Conservation (phyloP, 805 yeast genomes). For the Saturnispora saitoi region DNA sequence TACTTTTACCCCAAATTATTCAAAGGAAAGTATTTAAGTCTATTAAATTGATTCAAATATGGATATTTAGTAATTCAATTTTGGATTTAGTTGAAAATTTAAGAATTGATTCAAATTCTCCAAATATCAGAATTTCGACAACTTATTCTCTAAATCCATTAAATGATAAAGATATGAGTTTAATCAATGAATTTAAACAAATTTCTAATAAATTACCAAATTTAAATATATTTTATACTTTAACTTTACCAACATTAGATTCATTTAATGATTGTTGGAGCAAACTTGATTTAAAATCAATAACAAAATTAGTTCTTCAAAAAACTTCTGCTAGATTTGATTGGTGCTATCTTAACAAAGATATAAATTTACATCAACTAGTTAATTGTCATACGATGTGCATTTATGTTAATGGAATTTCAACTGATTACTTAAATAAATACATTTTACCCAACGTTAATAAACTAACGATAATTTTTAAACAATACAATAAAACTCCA, state of each 20-base stretch:
- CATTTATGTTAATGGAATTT: conserved; percentile 7
- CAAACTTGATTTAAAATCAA: neutral
- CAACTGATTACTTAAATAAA: conserved; percentile 7
- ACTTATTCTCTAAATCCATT: conserved; percentile 6
- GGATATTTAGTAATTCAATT: conserved; percentile 6
- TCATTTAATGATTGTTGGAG: conserved; percentile 4
- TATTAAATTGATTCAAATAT: neutral
- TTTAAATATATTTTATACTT: conserved; percentile 2
- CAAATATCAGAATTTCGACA: neutral
- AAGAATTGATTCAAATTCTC: neutral
- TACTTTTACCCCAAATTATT: neutral
- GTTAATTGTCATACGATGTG: neutral
- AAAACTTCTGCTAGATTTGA: conserved; percentile 5
- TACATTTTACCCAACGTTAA: conserved; percentile 2
- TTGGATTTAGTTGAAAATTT: neutral
- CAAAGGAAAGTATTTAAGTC: neutral
- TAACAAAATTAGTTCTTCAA: conserved; percentile 5
- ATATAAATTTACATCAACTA: neutral
- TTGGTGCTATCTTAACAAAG: conserved; percentile 3
- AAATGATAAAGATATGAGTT: neutral
- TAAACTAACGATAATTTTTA: conserved; percentile 6
- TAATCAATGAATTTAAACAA: neutral
- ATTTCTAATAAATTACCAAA: neutral
- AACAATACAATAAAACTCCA: conserved; percentile 6
- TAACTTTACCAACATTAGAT: conserved; percentile 6